phyloP scores from a whole-genome alignment of 306 rosid species.

The Quercus mongolica region DNA sequence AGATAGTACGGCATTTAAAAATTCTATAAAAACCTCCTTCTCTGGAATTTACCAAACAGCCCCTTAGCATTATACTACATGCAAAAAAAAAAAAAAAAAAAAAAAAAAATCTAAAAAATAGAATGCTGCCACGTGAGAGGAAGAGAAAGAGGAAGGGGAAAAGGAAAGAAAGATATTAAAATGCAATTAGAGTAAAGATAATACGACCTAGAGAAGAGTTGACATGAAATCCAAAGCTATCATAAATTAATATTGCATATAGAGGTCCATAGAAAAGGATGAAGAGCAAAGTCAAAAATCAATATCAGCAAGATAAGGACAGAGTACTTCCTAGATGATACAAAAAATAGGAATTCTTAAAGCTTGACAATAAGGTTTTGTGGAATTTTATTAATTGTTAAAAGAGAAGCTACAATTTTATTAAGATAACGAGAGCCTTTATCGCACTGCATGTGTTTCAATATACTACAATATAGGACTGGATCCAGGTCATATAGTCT shows the following conservation, averaged over 20 bases:
- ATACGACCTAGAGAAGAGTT: slow-evolving; percentile 29
- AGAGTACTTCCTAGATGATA: slow-evolving; percentile 23
- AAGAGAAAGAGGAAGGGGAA: background rate
- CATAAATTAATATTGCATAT: slow-evolving; percentile 19
- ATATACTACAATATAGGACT: slow-evolving; percentile 34
- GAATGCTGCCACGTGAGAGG: slow-evolving; percentile 3
- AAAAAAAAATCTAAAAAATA: background rate
- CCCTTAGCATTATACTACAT: background rate
- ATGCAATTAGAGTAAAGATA: slow-evolving; percentile 15
- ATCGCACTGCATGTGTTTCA: slow-evolving; percentile 33
- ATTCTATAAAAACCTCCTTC: background rate
- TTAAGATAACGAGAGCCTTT: slow-evolving; percentile 31
- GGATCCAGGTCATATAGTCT: slow-evolving; percentile 77
- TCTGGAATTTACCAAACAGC: slow-evolving; percentile 8
- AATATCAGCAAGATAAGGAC: slow-evolving; percentile 26
- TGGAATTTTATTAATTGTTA: slow-evolving; percentile 17
- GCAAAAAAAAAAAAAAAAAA: background rate
- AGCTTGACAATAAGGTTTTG: slow-evolving; percentile 14
- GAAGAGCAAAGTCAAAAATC: slow-evolving; percentile 34
- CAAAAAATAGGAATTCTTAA: background rate
- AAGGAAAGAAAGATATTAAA: background rate
- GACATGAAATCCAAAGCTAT: slow-evolving; percentile 38
- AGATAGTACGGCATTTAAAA: background rate
- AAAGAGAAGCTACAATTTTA: slow-evolving; percentile 13
- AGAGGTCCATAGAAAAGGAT: slow-evolving; percentile 27